Evolutionary conservation across 2,329 filamentous ascomycete genomes (phyloP), one percentile per base, ranked within the genome.

Genomic region (Fusarium burgessii): DNA sequence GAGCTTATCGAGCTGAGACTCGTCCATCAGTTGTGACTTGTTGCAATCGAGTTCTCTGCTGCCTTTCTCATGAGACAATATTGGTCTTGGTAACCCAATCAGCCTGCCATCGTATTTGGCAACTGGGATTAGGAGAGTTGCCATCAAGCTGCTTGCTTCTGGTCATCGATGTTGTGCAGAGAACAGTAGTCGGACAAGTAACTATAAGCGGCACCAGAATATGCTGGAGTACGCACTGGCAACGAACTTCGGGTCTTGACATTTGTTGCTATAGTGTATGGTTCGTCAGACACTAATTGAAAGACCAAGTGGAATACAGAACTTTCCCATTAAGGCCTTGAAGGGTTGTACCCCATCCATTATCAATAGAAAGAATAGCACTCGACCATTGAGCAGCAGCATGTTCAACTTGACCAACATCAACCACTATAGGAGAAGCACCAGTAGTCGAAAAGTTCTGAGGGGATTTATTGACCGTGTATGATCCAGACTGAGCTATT

Each of bases 131-230:
- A 23, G 20, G 11, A 23, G 15, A 25, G 5, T 4, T 17, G 4
- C 5, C 12, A 54, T 43, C 13, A 12, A 2, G 36, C 14, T 15
- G 13, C 12, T 0, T 23, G 11, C 27, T 43, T 32, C 36, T n/a
- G 6, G 11, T 42, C 7, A 3, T 42, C 13, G 1, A 32, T 32
- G 0, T 3, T 25, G 1, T 32, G 6, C 4, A 33, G 6, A 29
- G 2, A 33, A 18, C 27, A 54, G n/a, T 11, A 23, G 6, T 43
- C n/a, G 18, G 15, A 18, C 25, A 23, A 27, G 23, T 27, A 15
- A 3, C 14, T 18, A 23, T 12, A 9, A 7, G 36, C 11, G 10
- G 36, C 6, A 20, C 8, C 1, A 13, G 27, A 25, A 5, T 7
- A 32, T 43, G 50, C 18, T 14, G 15, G 13, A 18, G 36, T 18